phyloP scores from a whole-genome alignment of 306 rosid species.

The Citrullus amarus region DNA sequence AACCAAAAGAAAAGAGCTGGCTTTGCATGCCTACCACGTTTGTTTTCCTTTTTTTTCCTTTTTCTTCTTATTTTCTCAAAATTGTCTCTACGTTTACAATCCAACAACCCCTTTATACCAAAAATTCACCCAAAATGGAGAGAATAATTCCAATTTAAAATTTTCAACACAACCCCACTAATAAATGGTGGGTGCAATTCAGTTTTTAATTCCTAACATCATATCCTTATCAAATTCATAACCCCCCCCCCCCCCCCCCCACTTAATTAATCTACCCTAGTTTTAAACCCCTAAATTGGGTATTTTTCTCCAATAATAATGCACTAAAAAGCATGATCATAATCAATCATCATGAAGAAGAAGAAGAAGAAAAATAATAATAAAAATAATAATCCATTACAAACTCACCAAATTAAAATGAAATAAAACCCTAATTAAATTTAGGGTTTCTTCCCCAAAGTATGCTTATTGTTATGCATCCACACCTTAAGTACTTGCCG shows the following conservation, averaged over 20 bases:
- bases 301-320: neutral
- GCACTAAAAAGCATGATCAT: neutral
- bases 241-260: no score
- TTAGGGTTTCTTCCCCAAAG: conserved; percentile 79
- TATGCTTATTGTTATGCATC: conserved; percentile 94
- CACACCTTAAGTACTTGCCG: conserved; percentile 80
- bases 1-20: conserved; percentile 16
- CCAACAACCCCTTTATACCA: neutral
- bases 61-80: neutral
- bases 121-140: neutral
- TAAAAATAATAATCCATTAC: neutral
- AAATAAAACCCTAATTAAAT: neutral
- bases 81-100: neutral
- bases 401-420: neutral
- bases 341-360: neutral
- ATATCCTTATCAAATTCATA: neutral
- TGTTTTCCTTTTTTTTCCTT: neutral
- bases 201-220: neutral
- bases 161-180: neutral
- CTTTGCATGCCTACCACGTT: conserved; percentile 15
- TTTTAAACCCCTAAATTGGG: neutral
- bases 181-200: neutral
- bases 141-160: neutral
- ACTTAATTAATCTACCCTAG: neutral
- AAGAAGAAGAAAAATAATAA: neutral